Percentiles rank a stretch among this genome's conserved stretches.
These are phyloP conservation scores for Phragmites australis DNA, from an alignment of 176 grass and related monocot genomes.

Conservation along the genomic window DNA sequence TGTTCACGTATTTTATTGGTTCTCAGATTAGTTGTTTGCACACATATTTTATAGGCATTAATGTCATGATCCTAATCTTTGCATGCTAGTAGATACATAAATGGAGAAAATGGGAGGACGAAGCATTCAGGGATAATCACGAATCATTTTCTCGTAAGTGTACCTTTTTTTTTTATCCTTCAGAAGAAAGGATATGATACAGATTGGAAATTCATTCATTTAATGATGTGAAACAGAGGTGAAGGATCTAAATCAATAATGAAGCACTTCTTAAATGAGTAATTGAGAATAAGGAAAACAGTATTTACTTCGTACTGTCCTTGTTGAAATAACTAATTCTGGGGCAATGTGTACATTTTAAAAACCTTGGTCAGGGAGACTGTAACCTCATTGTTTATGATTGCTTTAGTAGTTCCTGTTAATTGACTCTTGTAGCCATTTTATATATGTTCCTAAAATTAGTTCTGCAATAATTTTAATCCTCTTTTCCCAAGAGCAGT, in stretches of 20 bases:
- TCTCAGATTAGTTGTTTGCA: background rate
- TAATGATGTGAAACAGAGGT: background rate
- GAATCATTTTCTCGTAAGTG: slow-evolving; percentile 72
- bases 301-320: background rate
- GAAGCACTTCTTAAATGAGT: background rate
- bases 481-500: background rate
- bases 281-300: background rate
- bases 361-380: background rate
- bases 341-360: background rate
- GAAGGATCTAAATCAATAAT: background rate
- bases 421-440: background rate
- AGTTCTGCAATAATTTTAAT: background rate
- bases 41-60: background rate
- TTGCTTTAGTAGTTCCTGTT: slow-evolving; percentile 15
- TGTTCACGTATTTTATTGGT: background rate
- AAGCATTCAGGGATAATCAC: slow-evolving; percentile 81
- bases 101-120: slow-evolving; percentile 99
- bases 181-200: background rate
- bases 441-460: background rate
- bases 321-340: background rate
- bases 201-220: slow-evolving; percentile 22
- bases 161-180: background rate
- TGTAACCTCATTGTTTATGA: background rate
- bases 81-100: slow-evolving; percentile 68
- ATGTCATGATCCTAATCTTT: slow-evolving; percentile 25